These are phyloP conservation scores for Cenchrus fungigraminus DNA, from an alignment of 176 grass and related monocot genomes.

Conservation along the genomic window DNA sequence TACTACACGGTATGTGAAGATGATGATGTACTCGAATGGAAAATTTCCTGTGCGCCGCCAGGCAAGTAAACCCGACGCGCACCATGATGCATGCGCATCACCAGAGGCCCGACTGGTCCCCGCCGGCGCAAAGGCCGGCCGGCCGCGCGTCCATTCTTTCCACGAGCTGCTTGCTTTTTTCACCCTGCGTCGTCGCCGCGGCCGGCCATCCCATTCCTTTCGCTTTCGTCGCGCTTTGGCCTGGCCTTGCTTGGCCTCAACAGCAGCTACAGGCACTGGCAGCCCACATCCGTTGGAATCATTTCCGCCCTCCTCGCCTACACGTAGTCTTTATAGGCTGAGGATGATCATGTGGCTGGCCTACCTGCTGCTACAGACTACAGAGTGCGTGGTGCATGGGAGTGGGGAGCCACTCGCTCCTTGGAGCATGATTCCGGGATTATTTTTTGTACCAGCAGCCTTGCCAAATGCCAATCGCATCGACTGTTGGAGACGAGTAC, in stretches of 20 bases:
- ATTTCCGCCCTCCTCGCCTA: slow-evolving; percentile 31
- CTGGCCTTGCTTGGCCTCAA: slow-evolving; percentile 13
- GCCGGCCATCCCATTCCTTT: slow-evolving; percentile 26
- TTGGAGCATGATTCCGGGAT: slow-evolving; percentile 68
- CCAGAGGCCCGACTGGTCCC: slow-evolving; percentile 28
- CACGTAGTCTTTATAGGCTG: slow-evolving; percentile 38
- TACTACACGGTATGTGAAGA: not conserved
- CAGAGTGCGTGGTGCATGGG: slow-evolving; percentile 35
- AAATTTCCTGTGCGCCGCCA: slow-evolving; percentile 13
- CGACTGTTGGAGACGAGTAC: slow-evolving; percentile 35
- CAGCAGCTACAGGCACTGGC: not conserved
- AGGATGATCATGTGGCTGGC: slow-evolving; percentile 52
- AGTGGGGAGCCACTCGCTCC: slow-evolving; percentile 46
- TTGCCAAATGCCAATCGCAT: slow-evolving; percentile 43
- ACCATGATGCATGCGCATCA: slow-evolving; percentile 49
- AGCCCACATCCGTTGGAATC: slow-evolving; percentile 26
- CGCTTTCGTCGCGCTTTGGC: slow-evolving; percentile 46
- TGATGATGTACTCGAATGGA: not conserved
- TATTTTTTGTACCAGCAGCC: slow-evolving; percentile 75
- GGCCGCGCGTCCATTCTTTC: slow-evolving; percentile 51
- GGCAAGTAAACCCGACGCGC: slow-evolving; percentile 37
- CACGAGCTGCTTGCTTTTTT: slow-evolving; percentile 35
- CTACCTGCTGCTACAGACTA: not conserved
- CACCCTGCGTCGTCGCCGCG: not conserved
- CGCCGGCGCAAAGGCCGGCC: slow-evolving; percentile 32